Evolutionary conservation across 2,329 filamentous ascomycete species (phyloP).

Genomic region (Xylaria sp.): DNA sequence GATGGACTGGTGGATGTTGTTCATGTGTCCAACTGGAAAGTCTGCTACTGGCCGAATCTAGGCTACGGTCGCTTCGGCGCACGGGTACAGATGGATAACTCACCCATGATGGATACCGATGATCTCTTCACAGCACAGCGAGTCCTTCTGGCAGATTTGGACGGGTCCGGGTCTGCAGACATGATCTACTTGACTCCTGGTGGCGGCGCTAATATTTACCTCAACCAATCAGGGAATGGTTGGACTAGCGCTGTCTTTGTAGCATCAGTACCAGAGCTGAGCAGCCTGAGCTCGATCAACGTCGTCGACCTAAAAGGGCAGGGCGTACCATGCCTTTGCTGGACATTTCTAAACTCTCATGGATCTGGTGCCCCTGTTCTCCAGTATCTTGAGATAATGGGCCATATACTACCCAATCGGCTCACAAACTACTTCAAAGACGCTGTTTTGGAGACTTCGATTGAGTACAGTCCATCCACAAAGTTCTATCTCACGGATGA

Average conservation of each 20-base stretch:
- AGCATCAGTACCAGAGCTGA: neutral
- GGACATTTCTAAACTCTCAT: neutral
- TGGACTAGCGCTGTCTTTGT: neutral
- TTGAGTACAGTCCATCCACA: neutral
- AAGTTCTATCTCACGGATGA: constrained; percentile 11
- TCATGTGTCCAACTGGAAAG: neutral
- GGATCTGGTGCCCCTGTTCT: neutral
- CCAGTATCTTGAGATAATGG: neutral
- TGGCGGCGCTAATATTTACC: neutral
- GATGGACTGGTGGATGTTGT: neutral
- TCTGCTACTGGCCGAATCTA: neutral
- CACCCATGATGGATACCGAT: neutral
- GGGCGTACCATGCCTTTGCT: neutral
- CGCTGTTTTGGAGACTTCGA: neutral
- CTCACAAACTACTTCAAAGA: neutral
- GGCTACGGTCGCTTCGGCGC: neutral
- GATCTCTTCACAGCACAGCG: neutral
- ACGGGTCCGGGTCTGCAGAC: neutral
- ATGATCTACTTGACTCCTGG: neutral
- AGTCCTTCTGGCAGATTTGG: neutral
- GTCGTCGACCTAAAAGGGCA: neutral
- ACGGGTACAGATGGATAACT: neutral
- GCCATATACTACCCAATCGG: neutral
- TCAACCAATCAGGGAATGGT: neutral
- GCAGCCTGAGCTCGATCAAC: neutral